These are phyloP conservation scores for Apiotrichum siamense DNA, from an alignment of 1,284 basidiomycete genomes.

Conservation along the genomic window DNA sequence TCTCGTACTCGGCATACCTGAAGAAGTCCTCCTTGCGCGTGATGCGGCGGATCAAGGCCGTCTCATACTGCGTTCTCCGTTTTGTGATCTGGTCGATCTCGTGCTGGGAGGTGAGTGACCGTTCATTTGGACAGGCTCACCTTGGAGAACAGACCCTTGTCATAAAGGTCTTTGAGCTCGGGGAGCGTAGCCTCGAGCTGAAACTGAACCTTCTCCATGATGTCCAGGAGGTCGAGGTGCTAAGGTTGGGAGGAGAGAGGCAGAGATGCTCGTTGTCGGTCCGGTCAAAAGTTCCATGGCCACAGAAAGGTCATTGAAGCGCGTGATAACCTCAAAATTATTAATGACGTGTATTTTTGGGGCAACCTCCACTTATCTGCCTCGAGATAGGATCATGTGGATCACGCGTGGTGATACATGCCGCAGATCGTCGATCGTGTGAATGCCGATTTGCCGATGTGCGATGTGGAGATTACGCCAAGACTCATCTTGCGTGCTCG, in stretches of 20 bases:
- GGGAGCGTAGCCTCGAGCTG: slow-evolving; percentile 95
- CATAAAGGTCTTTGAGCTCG: slow-evolving; percentile 88
- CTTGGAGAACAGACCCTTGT: slow-evolving; percentile 78
- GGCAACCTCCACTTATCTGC: no score
- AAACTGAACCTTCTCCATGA: slow-evolving; percentile 89
- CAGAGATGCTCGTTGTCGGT: no score
- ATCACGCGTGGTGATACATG: no score
- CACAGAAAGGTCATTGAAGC: neutral
- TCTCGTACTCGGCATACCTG: slow-evolving; percentile 88
- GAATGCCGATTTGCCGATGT: no score
- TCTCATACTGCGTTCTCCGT: slow-evolving; percentile 78
- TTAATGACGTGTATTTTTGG: neutral
- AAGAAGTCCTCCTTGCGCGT: slow-evolving; percentile 84
- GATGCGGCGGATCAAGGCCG: slow-evolving; percentile 70
- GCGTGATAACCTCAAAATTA: neutral
- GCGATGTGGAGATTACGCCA: no score
- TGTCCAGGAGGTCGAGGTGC: neutral
- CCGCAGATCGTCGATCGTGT: no score
- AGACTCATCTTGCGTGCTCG: no score
- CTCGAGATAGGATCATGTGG: no score
- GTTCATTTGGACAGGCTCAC: slow-evolving; percentile 45
- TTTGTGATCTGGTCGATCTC: slow-evolving; percentile 82
- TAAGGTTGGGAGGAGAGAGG: neutral
- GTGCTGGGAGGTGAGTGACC: slow-evolving; percentile 20
- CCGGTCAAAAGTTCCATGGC: neutral